Percentiles rank a stretch among this genome's conserved stretches.
Evolutionary conservation across 2,329 filamentous ascomycete genomes (phyloP).

Genomic region (Penicillium crustosum): DNA sequence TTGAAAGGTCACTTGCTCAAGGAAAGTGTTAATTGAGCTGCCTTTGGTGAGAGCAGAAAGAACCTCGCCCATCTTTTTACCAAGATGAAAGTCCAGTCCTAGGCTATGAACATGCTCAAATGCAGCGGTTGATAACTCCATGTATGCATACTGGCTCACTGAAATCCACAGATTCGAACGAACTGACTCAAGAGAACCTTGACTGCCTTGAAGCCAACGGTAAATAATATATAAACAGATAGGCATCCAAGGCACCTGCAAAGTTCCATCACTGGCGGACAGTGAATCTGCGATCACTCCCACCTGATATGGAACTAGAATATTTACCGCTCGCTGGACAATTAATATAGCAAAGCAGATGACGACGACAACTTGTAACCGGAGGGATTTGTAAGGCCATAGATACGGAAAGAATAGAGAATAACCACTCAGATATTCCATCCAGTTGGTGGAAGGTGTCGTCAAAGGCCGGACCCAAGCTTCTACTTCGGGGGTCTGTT

Average conservation of each 20-base stretch:
- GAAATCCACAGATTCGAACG: constrained; percentile 89
- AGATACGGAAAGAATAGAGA: constrained; percentile 68
- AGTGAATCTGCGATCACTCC: constrained; percentile 65
- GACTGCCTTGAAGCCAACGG: constrained; percentile 71
- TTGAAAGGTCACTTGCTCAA: constrained; percentile 63
- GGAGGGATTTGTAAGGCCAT: constrained; percentile 72
- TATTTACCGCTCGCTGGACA: constrained; percentile 75
- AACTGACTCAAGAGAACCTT: constrained; percentile 66
- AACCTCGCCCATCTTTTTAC: constrained; percentile 54
- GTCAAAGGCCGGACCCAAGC: constrained; percentile 89
- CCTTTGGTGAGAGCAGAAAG: constrained; percentile 53
- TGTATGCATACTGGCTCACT: constrained; percentile 89
- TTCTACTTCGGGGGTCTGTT: background rate
- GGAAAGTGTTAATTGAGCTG: constrained; percentile 54
- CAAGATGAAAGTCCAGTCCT: constrained; percentile 60
- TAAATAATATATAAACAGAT: constrained; percentile 73
- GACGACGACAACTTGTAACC: constrained; percentile 73
- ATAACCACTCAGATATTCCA: constrained; percentile 87
- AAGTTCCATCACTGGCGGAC: constrained; percentile 41
- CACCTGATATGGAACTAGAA: constrained; percentile 76
- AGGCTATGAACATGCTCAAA: constrained; percentile 94
- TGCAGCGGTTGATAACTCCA: constrained; percentile 84
- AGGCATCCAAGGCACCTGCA: constrained; percentile 60
- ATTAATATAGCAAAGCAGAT: constrained; percentile 76
- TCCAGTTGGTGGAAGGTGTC: constrained; percentile 83